phyloP scores from a whole-genome alignment of 495 filamentous ascomycete species.

The Staphylotrichum tortipilum region DNA sequence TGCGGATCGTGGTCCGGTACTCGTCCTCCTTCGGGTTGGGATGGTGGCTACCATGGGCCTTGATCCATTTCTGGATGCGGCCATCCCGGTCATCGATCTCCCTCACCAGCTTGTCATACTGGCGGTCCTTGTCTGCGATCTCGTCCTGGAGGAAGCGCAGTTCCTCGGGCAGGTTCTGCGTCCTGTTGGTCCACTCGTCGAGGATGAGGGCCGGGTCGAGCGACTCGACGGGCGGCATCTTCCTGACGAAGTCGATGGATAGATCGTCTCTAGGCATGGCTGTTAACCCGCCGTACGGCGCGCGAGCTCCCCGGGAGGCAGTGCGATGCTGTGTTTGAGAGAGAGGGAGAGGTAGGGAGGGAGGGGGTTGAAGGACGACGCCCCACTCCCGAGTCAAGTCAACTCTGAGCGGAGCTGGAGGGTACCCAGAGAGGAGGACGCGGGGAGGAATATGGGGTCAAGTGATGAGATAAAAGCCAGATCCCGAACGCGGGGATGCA shows the following conservation, averaged over 20 bases:
- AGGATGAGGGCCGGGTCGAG: conserved; percentile 79
- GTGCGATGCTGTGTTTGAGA: too few relatives aligned
- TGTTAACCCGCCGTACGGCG: conserved; percentile 30
- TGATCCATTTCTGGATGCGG: conserved; percentile 85
- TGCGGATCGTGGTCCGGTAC: conserved; percentile 58
- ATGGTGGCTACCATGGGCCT: conserved; percentile 67
- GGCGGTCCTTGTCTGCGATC: conserved; percentile 79
- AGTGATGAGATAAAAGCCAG: too few relatives aligned
- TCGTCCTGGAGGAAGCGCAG: conserved; percentile 91
- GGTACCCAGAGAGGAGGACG: background rate
- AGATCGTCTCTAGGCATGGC: conserved; percentile 56
- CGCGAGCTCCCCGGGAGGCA: conserved; percentile 4
- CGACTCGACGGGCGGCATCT: conserved; percentile 43
- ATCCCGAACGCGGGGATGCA: too few relatives aligned
- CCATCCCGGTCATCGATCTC: conserved; percentile 69
- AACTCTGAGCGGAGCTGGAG: background rate
- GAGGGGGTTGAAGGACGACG: background rate
- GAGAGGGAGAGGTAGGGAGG: background rate
- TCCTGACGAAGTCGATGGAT: conserved; percentile 49
- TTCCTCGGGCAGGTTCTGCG: conserved; percentile 84
- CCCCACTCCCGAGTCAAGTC: conserved; percentile 2
- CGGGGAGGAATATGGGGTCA: too few relatives aligned
- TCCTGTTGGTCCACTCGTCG: conserved; percentile 81
- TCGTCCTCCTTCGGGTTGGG: conserved; percentile 81
- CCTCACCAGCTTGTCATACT: conserved; percentile 62